Evolutionary conservation across 345 rosid genomes (phyloP).

Genomic region (Eucalyptus camaldulensis): DNA sequence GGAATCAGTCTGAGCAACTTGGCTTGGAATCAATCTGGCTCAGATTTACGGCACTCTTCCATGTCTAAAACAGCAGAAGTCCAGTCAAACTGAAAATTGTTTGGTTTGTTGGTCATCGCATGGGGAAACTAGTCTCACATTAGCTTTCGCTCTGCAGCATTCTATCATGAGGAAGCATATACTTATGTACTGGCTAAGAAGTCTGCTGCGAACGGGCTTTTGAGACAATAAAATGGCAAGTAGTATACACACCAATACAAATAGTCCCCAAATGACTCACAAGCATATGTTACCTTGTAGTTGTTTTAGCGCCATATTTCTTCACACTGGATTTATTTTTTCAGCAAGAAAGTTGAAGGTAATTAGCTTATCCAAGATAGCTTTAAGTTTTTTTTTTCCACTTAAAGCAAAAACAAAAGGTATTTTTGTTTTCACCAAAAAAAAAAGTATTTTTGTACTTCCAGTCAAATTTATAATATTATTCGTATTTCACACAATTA

Average conservation of each 20-base stretch:
- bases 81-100: background rate
- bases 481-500: background rate
- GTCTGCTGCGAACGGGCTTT: background rate
- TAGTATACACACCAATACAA: background rate
- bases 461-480: background rate
- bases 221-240: background rate
- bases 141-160: background rate
- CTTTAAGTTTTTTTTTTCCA: background rate
- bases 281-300: background rate
- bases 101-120: background rate
- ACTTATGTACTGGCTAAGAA: background rate
- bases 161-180: background rate
- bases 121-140: background rate
- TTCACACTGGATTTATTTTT: background rate
- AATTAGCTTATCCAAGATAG: background rate
- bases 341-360: background rate
- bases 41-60: background rate
- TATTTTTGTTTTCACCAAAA: background rate
- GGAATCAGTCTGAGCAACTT: too few relatives aligned
- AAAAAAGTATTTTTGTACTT: background rate
- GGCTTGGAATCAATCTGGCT: background rate
- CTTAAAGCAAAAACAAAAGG: background rate
- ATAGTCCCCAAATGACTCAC: background rate
- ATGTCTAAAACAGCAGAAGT: background rate
- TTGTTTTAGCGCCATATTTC: background rate